Evolutionary conservation across 2,329 filamentous ascomycete genomes (phyloP).

Genomic region (Beauveria sp.): DNA sequence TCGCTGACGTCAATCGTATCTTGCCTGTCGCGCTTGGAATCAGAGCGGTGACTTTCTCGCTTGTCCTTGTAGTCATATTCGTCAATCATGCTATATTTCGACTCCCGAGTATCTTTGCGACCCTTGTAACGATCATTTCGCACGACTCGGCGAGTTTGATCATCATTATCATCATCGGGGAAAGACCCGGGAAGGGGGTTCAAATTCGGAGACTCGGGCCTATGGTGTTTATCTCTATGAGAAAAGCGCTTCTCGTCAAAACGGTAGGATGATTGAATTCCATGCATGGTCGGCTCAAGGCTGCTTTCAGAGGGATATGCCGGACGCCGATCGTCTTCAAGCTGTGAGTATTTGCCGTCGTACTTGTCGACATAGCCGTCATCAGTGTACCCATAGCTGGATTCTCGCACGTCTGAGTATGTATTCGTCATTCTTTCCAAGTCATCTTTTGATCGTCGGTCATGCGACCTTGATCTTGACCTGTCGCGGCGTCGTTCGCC

Average conservation of each 20-base stretch:
- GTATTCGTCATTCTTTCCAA: conserved; percentile 22
- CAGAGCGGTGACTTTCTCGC: conserved; percentile 20
- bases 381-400: conserved; percentile 34
- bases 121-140: conserved; percentile 11
- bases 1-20: conserved; percentile 21
- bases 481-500: conserved; percentile 37
- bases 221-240: conserved; percentile 29
- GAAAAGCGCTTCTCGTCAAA: conserved; percentile 30
- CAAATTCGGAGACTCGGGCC: conserved; percentile 27
- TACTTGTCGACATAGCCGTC: conserved; percentile 24
- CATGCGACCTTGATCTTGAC: conserved; percentile 39
- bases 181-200: conserved; percentile 26
- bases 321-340: conserved; percentile 24
- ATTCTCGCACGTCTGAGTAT: conserved; percentile 34
- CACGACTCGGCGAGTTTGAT: conserved; percentile 11
- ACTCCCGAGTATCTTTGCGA: conserved; percentile 14
- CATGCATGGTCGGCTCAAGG: conserved; percentile 30
- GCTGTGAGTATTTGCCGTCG: conserved; percentile 27
- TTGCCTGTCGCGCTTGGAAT: conserved; percentile 15
- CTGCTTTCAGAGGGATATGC: conserved; percentile 33
- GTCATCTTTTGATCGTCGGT: conserved; percentile 25
- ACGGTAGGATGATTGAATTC: conserved; percentile 29
- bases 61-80: conserved; percentile 24
- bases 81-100: conserved; percentile 13
- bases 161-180: conserved; percentile 23